These are phyloP conservation scores for Pythium sukuiense DNA, from an alignment of 352 stramenopile species.

Conservation along the genomic window DNA sequence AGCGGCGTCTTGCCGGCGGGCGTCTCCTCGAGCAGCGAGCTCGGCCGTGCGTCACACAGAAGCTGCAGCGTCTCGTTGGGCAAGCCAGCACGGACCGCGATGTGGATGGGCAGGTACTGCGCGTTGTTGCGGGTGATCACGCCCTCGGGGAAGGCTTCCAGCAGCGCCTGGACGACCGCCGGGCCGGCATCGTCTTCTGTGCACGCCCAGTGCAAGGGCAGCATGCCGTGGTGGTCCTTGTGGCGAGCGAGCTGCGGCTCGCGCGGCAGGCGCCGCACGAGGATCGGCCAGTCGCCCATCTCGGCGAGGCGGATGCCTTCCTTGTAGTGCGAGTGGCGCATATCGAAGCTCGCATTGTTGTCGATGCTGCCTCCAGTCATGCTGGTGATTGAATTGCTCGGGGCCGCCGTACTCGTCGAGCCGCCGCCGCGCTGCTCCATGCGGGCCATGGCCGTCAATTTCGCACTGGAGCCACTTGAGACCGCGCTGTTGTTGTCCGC, in stretches of 20 bases:
- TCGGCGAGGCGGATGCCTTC: constrained; percentile 79
- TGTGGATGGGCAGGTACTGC: constrained; percentile 82
- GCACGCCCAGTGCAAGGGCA: constrained; percentile 83
- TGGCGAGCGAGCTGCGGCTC: constrained; percentile 72
- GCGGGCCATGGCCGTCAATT: constrained; percentile 26
- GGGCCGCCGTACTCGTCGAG: not conserved
- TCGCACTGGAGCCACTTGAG: constrained; percentile 11
- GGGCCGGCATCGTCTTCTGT: constrained; percentile 76
- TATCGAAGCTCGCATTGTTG: constrained; percentile 8
- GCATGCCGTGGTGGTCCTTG: constrained; percentile 84
- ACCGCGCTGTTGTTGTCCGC: constrained; percentile 8
- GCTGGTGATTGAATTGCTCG: not conserved
- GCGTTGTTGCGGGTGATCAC: constrained; percentile 83
- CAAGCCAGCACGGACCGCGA: constrained; percentile 66
- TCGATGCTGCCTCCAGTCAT: constrained; percentile 10
- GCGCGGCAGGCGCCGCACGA: constrained; percentile 54
- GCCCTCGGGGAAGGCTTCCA: constrained; percentile 71
- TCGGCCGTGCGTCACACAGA: constrained; percentile 65
- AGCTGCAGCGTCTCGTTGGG: constrained; percentile 51
- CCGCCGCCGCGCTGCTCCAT: constrained; percentile 24
- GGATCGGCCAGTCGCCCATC: constrained; percentile 74
- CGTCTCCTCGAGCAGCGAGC: constrained; percentile 68
- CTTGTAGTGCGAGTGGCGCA: constrained; percentile 61
- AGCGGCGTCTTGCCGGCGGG: constrained; percentile 71
- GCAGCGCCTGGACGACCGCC: constrained; percentile 55